Evolutionary conservation across 2,329 filamentous ascomycete species (phyloP).

Genomic region (Polychaeton citri): DNA sequence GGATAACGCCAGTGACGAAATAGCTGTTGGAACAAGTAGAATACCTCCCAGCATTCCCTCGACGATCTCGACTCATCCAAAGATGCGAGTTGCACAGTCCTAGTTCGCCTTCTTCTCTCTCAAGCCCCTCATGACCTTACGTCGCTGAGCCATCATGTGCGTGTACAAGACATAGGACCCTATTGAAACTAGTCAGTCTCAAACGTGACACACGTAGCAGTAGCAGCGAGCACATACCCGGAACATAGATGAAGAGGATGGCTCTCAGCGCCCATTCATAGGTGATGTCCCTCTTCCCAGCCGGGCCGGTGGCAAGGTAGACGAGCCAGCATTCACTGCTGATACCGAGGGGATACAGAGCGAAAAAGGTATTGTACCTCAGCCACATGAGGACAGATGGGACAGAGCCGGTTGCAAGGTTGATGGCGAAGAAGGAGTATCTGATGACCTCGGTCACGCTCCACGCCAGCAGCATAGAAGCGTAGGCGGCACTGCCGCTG

Average conservation of each 20-base stretch:
- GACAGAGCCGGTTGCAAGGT: conserved; percentile 32
- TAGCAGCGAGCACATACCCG: conserved; percentile 45
- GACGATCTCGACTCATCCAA: too few relatives aligned
- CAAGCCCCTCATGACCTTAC: conserved; percentile 59
- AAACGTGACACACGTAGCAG: too few relatives aligned
- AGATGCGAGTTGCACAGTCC: too few relatives aligned
- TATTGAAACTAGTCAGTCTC: conserved; percentile 21
- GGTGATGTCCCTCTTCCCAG: conserved; percentile 34
- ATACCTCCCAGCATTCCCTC: too few relatives aligned
- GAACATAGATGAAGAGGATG: conserved; percentile 64
- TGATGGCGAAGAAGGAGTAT: conserved; percentile 80
- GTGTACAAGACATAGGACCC: conserved; percentile 75
- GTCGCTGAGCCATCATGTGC: conserved; percentile 86
- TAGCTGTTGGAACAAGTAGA: too few relatives aligned
- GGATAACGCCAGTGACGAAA: too few relatives aligned
- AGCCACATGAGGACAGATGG: not conserved
- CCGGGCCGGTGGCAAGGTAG: conserved; percentile 50
- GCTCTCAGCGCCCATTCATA: conserved; percentile 49
- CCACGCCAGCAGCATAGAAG: conserved; percentile 77
- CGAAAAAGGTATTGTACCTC: conserved; percentile 74
- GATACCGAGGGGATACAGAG: conserved; percentile 88
- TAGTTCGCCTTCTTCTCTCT: conserved; percentile 37
- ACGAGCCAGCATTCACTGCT: conserved; percentile 75
- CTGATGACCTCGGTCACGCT: conserved; percentile 81
- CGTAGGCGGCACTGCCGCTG: conserved; percentile 46